Percentiles rank a stretch among this genome's conserved stretches.
phyloP scores from a whole-genome alignment of 495 filamentous ascomycete genomes.

The Penicillium waksmanii region DNA sequence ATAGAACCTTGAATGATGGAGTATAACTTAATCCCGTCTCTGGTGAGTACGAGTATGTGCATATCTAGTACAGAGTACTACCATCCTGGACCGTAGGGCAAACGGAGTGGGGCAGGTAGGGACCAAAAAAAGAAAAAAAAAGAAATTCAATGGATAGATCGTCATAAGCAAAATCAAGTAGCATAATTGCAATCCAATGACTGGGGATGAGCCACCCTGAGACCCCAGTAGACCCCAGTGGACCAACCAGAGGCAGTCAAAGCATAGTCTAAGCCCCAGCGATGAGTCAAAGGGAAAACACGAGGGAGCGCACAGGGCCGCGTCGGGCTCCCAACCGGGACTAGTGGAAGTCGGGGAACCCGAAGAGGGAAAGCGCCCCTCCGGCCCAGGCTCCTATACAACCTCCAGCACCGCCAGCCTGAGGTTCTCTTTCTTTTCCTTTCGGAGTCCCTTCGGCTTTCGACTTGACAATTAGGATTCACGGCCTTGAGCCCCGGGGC shows the following conservation, averaged over 20 bases:
- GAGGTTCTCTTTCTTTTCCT: slow-evolving; percentile 22
- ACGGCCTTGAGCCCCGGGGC: slow-evolving; percentile 11
- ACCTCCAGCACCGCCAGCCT: slow-evolving; percentile 24
- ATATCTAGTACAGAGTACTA: too few relatives aligned
- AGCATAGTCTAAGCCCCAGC: slow-evolving; percentile 1
- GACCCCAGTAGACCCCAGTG: too few relatives aligned
- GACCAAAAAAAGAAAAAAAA: background rate
- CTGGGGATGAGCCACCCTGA: background rate
- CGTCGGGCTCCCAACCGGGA: slow-evolving; percentile 40
- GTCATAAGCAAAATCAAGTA: slow-evolving; percentile 1
- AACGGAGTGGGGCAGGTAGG: background rate
- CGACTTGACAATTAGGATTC: slow-evolving; percentile 11
- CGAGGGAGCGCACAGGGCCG: slow-evolving; percentile 7
- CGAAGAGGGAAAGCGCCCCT: slow-evolving; percentile 27
- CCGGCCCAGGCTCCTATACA: background rate
- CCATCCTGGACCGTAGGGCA: background rate
- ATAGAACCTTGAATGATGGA: background rate
- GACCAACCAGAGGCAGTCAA: background rate
- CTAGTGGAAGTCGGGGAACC: slow-evolving; percentile 39
- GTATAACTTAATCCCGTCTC: too few relatives aligned
- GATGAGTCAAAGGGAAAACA: slow-evolving; percentile 2
- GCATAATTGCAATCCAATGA: background rate
- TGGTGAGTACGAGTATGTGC: too few relatives aligned
- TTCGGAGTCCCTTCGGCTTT: slow-evolving; percentile 9
- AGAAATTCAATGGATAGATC: background rate